phyloP scores from a whole-genome alignment of 768 basidiomycete genomes.

The Rhodotorula graminis region DNA sequence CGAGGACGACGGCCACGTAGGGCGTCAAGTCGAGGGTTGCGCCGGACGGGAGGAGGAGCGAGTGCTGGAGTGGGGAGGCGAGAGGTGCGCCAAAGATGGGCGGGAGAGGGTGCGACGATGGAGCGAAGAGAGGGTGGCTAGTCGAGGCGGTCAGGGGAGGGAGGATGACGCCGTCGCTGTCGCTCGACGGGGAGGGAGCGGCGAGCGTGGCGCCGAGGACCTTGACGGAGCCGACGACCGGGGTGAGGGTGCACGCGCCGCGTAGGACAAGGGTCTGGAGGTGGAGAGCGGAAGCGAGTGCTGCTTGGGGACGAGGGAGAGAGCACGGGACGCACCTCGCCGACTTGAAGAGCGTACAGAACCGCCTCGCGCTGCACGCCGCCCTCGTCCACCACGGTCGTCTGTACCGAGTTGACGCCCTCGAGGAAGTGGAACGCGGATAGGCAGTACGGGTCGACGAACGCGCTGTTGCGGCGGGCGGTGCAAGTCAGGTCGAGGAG shows the following conservation, averaged over 20 bases:
- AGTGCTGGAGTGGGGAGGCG: neutral
- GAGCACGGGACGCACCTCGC: constrained; percentile 30
- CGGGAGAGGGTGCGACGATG: constrained; percentile 72
- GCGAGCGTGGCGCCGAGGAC: constrained; percentile 55
- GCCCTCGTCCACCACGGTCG: constrained; percentile 54
- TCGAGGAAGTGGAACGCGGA: constrained; percentile 15
- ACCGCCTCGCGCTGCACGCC: constrained; percentile 45
- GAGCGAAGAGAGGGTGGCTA: constrained; percentile 63
- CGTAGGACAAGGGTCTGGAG: constrained; percentile 61
- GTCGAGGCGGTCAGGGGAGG: neutral
- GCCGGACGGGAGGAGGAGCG: constrained; percentile 11
- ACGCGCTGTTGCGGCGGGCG: constrained; percentile 4
- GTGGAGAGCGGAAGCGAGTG: neutral
- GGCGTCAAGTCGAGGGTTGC: neutral
- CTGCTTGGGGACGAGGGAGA: neutral
- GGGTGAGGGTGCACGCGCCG: constrained; percentile 60
- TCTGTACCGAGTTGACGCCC: constrained; percentile 38
- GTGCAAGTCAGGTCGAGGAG: too few relatives aligned
- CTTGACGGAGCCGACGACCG: constrained; percentile 61
- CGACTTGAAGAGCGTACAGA: constrained; percentile 2
- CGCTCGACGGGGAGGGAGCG: constrained; percentile 2
- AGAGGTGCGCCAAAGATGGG: constrained; percentile 47
- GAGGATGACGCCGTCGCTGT: neutral
- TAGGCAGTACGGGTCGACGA: constrained; percentile 27
- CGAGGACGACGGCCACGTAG: constrained; percentile 32